Percentiles rank a stretch among this genome's conserved stretches.
phyloP scores from a whole-genome alignment of 2,329 filamentous ascomycete genomes.

The Neofusicoccum ribis region DNA sequence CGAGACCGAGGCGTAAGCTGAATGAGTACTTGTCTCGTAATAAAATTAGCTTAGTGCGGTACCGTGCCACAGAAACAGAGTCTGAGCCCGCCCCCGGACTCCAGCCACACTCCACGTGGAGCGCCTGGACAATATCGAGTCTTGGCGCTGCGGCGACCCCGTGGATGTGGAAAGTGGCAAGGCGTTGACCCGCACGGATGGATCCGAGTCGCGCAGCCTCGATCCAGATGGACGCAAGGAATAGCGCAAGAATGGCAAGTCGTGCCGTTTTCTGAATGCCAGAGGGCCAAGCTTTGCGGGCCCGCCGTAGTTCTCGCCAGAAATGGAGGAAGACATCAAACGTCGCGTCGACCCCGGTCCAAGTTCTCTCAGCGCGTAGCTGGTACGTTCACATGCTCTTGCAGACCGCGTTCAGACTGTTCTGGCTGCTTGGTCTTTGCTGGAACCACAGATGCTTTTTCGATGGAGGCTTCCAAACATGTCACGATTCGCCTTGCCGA shows the following conservation, averaged over 20 bases:
- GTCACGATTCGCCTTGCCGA: neutral
- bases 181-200: neutral
- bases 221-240: neutral
- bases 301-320: no score
- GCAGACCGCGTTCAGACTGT: neutral
- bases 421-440: neutral
- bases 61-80: neutral
- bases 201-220: neutral
- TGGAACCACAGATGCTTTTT: neutral
- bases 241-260: neutral
- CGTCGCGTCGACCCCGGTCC: neutral
- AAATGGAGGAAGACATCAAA: neutral
- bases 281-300: no score
- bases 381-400: neutral
- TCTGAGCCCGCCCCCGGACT: neutral
- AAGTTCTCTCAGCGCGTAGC: neutral
- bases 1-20: neutral
- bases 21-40: neutral
- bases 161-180: neutral
- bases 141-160: neutral
- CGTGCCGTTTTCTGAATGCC: neutral
- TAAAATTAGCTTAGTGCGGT: neutral
- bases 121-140: neutral
- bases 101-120: slow-evolving; percentile 1
- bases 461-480: neutral